phyloP scores from a whole-genome alignment of 495 filamentous ascomycete genomes.

The Neurospora sp. region DNA sequence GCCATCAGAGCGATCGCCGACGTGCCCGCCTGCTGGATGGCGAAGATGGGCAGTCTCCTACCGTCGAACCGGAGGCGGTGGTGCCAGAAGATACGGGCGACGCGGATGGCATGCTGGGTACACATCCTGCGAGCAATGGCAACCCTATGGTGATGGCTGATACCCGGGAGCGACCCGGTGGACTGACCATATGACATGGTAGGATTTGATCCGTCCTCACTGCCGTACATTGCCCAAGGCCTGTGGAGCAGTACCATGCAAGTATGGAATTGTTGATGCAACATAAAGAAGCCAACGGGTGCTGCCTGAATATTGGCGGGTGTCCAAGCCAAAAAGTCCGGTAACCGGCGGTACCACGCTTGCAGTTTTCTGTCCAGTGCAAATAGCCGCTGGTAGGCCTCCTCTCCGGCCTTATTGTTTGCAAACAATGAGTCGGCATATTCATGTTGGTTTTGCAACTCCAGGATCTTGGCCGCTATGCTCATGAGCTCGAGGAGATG shows the following conservation, averaged over 20 bases:
- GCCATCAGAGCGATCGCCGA: constrained; percentile 42
- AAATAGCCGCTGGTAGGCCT: constrained; percentile 35
- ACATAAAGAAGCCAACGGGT: constrained; percentile 39
- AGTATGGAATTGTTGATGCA: constrained; percentile 44
- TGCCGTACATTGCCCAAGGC: constrained; percentile 36
- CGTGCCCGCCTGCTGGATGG: constrained; percentile 41
- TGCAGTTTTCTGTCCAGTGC: constrained; percentile 39
- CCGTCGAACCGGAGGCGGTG: constrained; percentile 40
- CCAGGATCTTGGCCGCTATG: constrained; percentile 39
- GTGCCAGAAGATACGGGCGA: constrained; percentile 42
- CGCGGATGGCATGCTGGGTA: constrained; percentile 40
- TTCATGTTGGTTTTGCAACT: constrained; percentile 20
- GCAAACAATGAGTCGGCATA: constrained; percentile 2
- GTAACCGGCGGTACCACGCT: constrained; percentile 40
- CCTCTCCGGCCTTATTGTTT: constrained; percentile 23
- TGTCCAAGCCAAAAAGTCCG: constrained; percentile 36
- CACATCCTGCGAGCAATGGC: constrained; percentile 36
- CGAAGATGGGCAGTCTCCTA: constrained; percentile 31
- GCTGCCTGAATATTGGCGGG: constrained; percentile 38
- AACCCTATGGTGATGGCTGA: constrained; percentile 28
- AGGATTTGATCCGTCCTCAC: constrained; percentile 3
- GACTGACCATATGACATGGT: constrained; percentile 4
- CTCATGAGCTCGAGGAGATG: constrained; percentile 41
- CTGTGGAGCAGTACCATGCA: constrained; percentile 40
- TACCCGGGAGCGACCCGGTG: not conserved